phyloP scores from a whole-genome alignment of 208 protist species.

The Acanthamoeba healyi region DNA sequence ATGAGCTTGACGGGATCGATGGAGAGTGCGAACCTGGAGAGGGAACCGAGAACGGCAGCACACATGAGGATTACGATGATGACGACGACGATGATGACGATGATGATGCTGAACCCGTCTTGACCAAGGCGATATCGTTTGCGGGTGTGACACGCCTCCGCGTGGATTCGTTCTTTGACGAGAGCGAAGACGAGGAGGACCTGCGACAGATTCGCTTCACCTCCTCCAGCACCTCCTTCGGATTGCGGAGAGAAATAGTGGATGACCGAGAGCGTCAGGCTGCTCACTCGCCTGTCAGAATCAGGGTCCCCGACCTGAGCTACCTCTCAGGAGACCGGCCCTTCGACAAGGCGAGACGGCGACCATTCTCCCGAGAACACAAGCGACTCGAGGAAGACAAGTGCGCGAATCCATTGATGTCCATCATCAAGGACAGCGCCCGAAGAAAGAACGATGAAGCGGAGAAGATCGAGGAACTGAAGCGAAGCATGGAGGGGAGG shows the following conservation, averaged over 20 bases:
- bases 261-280: background rate
- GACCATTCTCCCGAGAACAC: background rate
- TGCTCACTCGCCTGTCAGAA: background rate
- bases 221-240: background rate
- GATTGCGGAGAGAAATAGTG: background rate
- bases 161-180: background rate
- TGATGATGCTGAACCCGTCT: background rate
- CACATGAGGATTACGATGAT: background rate
- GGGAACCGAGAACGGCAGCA: no score
- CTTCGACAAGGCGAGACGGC: background rate
- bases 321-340: background rate
- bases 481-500: conserved; percentile 2
- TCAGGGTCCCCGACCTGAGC: background rate
- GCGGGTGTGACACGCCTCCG: background rate
- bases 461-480: conserved; percentile 10
- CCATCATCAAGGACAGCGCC: background rate
- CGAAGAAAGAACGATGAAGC: background rate
- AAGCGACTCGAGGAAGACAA: background rate
- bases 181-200: background rate
- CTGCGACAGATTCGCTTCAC: background rate
- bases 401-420: background rate
- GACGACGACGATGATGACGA: background rate
- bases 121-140: background rate
- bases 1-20: no score
- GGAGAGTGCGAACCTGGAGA: no score